Evolutionary conservation across 192 early-diverging fungal genomes (phyloP), one percentile per base, ranked within the genome.

Genomic region (Podochytrium sp.): DNA sequence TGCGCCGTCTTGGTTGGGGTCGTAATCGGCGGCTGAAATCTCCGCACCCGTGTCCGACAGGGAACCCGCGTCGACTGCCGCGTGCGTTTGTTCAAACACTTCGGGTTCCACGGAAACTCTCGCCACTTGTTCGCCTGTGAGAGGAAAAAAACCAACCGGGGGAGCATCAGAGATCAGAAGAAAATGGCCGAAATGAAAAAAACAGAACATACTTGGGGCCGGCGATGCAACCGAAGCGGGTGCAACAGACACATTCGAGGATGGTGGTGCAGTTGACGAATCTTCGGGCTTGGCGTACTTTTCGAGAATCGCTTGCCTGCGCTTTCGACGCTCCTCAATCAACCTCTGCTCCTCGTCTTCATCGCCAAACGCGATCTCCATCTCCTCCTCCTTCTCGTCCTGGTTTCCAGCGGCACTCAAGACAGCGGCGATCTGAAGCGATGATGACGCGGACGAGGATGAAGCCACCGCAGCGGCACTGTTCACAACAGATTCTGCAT

Each of bases 311-410:
- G 86, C 92, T 65, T 83, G 82, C 60, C 93, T 84, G 32, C 91
- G 86, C 71, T 86, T 89, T 39, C 94, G 86, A 5, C 95, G 88
- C 83, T 94, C 94, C 73, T 96, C 94, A 66, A 96, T 90, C 59
- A 93, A 62, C 52, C 85, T 80, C 64, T 93, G 89, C 74, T 95
- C 92, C 39, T 94, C 92, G 29, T 86, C 87, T 50, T 92, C 88
- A 10, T 84, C 70, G 25, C 65, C 52, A 29, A 35, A 35, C 2
- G 73, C 20, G 30, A 35, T 33, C 33, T 14, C 29, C 20, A 74
- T 20, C 0, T 7, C 61, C 20, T 41, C 53, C 7, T 55, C 74
- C 16, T 69, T 55, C 5, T 50, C 25, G 4, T 7, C 35, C 16
- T 53, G 29, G 30, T 60, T 53, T 20, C 33, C 27, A 37, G 12